phyloP scores from a whole-genome alignment of 805 yeast species.

The Kockiozyma suomiensis region DNA sequence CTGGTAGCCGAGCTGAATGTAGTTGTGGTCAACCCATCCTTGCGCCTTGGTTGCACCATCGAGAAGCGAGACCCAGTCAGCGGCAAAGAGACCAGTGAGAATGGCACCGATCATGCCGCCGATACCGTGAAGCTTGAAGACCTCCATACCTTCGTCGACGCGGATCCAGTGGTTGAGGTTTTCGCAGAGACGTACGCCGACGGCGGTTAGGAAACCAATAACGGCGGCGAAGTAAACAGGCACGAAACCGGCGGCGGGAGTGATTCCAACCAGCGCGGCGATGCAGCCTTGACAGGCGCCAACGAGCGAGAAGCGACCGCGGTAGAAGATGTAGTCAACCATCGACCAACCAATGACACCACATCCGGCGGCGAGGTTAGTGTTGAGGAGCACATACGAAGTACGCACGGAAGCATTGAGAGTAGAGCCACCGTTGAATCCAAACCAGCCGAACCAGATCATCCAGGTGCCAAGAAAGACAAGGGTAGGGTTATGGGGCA shows the following conservation, averaged over 20 bases:
- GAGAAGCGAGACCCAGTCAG: slow-evolving; percentile 75
- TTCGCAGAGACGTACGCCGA: slow-evolving; percentile 29
- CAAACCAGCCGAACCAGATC: slow-evolving; percentile 99
- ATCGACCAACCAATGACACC: slow-evolving; percentile 96
- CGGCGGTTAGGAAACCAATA: slow-evolving; percentile 65
- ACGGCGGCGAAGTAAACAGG: slow-evolving; percentile 88
- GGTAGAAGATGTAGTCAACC: slow-evolving; percentile 70
- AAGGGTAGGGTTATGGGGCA: slow-evolving; percentile 86
- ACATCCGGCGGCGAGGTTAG: slow-evolving; percentile 88
- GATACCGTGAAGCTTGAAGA: slow-evolving; percentile 86
- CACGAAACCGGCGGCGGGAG: slow-evolving; percentile 96
- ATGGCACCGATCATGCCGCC: slow-evolving; percentile 84
- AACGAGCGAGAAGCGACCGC: slow-evolving; percentile 77
- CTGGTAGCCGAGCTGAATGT: slow-evolving; percentile 83
- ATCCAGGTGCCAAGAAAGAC: slow-evolving; percentile 91
- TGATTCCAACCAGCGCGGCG: slow-evolving; percentile 91
- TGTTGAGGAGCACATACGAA: slow-evolving; percentile 90
- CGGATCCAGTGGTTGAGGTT: slow-evolving; percentile 51
- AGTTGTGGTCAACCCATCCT: slow-evolving; percentile 83
- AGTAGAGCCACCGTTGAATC: slow-evolving; percentile 97
- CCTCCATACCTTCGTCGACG: slow-evolving; percentile 95
- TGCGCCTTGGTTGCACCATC: slow-evolving; percentile 59
- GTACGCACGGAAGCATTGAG: slow-evolving; percentile 93
- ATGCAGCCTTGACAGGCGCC: slow-evolving; percentile 94
- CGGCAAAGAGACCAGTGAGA: slow-evolving; percentile 89